Percentiles rank a stretch among this genome's conserved stretches.
These are phyloP conservation scores for Solanum lignicaule DNA, from an alignment of 257 asterid genomes.

Conservation along the genomic window DNA sequence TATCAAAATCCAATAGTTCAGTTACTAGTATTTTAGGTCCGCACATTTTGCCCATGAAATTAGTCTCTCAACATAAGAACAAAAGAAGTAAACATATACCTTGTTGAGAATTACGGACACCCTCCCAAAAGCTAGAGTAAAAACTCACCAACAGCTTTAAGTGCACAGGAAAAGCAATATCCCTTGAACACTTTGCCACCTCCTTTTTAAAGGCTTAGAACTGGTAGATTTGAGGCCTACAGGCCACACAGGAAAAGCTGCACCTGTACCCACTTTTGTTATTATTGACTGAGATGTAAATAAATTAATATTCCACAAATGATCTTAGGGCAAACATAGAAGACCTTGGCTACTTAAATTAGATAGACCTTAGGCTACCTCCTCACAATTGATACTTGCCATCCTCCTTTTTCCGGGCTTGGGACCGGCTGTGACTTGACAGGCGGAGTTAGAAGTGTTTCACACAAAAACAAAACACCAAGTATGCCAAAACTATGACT, in stretches of 20 bases:
- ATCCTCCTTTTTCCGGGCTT: too few species aligned
- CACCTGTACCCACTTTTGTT: not conserved
- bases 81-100: too few species aligned
- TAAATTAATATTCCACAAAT: not conserved
- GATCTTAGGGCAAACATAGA: not conserved
- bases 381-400: not conserved
- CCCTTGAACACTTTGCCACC: not conserved
- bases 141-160: too few species aligned
- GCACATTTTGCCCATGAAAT: too few species aligned
- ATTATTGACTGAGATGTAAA: not conserved
- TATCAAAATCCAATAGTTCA: too few species aligned
- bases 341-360: not conserved
- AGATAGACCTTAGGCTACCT: not conserved
- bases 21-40: too few species aligned
- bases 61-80: too few species aligned
- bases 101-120: not conserved
- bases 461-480: too few species aligned
- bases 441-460: accelerated
- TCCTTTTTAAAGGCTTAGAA: not conserved
- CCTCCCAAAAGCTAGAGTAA: not conserved
- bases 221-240: not conserved
- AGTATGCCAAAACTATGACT: too few species aligned
- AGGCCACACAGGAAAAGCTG: not conserved
- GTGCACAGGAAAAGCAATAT: too few species aligned
- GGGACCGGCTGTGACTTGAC: too few species aligned